These are phyloP conservation scores for Chrysoporthe cubensis DNA, from an alignment of 2,329 filamentous ascomycete genomes.

Conservation along the genomic window DNA sequence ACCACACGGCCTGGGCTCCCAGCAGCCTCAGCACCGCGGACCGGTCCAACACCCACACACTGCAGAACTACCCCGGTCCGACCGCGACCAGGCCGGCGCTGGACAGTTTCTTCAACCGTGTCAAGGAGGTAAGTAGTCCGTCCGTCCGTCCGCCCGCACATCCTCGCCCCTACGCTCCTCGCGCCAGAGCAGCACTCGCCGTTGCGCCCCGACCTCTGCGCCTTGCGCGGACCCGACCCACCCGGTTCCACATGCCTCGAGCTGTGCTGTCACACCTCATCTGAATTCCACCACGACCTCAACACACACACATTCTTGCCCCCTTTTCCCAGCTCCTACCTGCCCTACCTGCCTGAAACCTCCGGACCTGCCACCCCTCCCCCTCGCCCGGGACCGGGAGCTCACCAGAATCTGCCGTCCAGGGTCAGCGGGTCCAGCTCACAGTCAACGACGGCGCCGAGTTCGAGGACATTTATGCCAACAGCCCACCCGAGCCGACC, in stretches of 20 bases:
- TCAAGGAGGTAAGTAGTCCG: slow-evolving; percentile 38
- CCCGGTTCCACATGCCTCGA: slow-evolving; percentile 24
- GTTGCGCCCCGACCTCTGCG: slow-evolving; percentile 21
- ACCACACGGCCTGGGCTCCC: slow-evolving; percentile 37
- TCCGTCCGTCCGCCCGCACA: neutral
- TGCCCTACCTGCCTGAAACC: slow-evolving; percentile 9
- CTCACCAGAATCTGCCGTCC: slow-evolving; percentile 20
- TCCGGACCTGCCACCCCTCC: neutral
- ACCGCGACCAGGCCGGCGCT: slow-evolving; percentile 18
- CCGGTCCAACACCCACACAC: slow-evolving; percentile 34
- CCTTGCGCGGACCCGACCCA: slow-evolving; percentile 25
- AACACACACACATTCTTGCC: slow-evolving; percentile 11
- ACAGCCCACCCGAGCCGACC: slow-evolving; percentile 31
- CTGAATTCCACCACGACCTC: slow-evolving; percentile 26
- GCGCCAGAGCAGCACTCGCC: slow-evolving; percentile 7
- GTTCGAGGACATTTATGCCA: slow-evolving; percentile 39
- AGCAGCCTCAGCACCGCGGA: slow-evolving; percentile 35
- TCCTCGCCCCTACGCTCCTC: slow-evolving; percentile 6
- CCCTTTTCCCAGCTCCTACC: slow-evolving; percentile 4
- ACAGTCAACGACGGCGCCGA: slow-evolving; percentile 36
- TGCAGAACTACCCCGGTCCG: slow-evolving; percentile 31
- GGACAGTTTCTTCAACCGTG: slow-evolving; percentile 29
- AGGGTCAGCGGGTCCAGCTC: slow-evolving; percentile 40
- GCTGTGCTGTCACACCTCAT: slow-evolving; percentile 26
- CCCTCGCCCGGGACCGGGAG: slow-evolving; percentile 23